Conservation (phyloP, 768 basidiomycete genomes). For the Boletus rufocinnamomeus region DNA sequence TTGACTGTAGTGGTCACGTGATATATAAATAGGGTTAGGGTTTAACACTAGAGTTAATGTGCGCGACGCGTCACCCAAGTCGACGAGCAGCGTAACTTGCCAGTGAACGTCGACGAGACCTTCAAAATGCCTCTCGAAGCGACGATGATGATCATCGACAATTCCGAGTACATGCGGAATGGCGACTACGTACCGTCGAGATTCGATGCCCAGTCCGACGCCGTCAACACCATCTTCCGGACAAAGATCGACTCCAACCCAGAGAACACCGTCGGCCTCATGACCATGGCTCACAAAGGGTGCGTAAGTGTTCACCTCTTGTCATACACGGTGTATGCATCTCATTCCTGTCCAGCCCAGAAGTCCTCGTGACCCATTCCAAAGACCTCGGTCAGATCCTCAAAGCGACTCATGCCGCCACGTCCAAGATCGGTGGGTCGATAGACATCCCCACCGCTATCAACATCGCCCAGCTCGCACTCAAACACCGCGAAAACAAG, state of each 20-base stretch:
- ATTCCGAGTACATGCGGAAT: slow-evolving; percentile 96
- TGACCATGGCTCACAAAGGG: slow-evolving; percentile 99
- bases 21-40: slow-evolving; percentile 10
- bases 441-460: slow-evolving; percentile 90
- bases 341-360: slow-evolving; percentile 57
- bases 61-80: slow-evolving; percentile 31
- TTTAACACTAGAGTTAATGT: slow-evolving; percentile 21
- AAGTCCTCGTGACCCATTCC: slow-evolving; percentile 94
- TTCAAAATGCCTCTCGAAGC: slow-evolving; percentile 92
- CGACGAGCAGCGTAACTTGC: slow-evolving; percentile 3
- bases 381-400: slow-evolving; percentile 94
- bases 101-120: slow-evolving; percentile 15
- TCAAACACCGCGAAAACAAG: slow-evolving; percentile 99
- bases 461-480: slow-evolving; percentile 90
- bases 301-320: slow-evolving; percentile 39
- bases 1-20: background rate
- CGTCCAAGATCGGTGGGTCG: slow-evolving; percentile 73
- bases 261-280: slow-evolving; percentile 95
- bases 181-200: slow-evolving; percentile 88
- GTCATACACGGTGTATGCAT: slow-evolving; percentile 2
- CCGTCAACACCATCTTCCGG: slow-evolving; percentile 86
- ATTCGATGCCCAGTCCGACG: slow-evolving; percentile 89
- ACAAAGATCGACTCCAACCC: slow-evolving; percentile 96
- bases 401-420: slow-evolving; percentile 68
- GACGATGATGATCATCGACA: slow-evolving; percentile 97